Base-by-base conservation (phyloP, 768 basidiomycete species). In the Mycena polygramma region DNA sequence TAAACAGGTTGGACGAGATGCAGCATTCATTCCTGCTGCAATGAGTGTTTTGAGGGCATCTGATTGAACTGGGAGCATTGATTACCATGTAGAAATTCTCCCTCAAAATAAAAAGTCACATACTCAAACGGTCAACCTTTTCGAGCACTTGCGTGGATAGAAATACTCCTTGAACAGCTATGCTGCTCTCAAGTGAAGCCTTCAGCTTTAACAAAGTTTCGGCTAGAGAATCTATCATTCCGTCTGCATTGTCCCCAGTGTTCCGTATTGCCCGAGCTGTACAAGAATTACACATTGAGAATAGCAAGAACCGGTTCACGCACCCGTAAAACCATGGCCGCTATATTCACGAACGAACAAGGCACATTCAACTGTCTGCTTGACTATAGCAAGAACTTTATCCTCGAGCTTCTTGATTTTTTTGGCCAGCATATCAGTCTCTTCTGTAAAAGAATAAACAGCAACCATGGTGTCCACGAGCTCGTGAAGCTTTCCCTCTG, bases 291-390 rank as follows among this genome's bases (percentile, higher is more conserved):
- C n/a, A n/a, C n/a, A n/a, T n/a, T n/a, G n/a, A n/a, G n/a, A n/a
- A n/a, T n/a, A n/a, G n/a, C n/a, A n/a, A n/a, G n/a, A n/a, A n/a
- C n/a, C n/a, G n/a, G n/a, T n/a, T n/a, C n/a, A n/a, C n/a, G n/a
- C n/a, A n/a, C n/a, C n/a, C n/a, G n/a, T n/a, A 10, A 61, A 60
- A 19, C 59, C 59, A n/a, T 60, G 15, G 15, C 7, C 45, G 22
- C 45, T 48, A n/a, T 60, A 60, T 46, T 60, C 59, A 10, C 48
- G 59, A 35, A 60, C 36, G 57, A 57, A 57, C n/a, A 57, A 10
- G 5, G 57, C 57, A 41, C 57, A 57, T 57, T 57, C 57, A 15
- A 60, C 59, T 4, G 59, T 60, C 35, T 60, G 59, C n/a, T 49
- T 60, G 19, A 35, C 19, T 19, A 60, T n/a, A n/a, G n/a, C n/a